Conservation (phyloP, 805 yeast species). For the Kuraishia molischiana region DNA sequence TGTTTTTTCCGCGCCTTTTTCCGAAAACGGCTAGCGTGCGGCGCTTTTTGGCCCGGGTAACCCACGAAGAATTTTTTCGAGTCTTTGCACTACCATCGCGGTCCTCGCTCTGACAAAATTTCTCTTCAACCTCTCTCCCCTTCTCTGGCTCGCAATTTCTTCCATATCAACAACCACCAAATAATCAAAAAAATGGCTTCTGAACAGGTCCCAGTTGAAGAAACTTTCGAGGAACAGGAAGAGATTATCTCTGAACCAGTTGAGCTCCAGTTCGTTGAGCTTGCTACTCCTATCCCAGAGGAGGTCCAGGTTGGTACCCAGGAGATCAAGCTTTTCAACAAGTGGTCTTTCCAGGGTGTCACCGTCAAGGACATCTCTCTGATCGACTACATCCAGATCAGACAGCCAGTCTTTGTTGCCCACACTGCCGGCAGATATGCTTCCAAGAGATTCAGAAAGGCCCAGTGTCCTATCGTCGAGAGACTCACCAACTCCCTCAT, state of each 20-base stretch:
- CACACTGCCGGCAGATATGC: slow-evolving; percentile 99
- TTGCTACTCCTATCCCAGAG: slow-evolving; percentile 95
- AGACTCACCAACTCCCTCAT: slow-evolving; percentile 98
- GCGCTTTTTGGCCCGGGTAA: too few relatives aligned
- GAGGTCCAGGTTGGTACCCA: slow-evolving; percentile 93
- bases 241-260: slow-evolving; percentile 79
- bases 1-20: too few relatives aligned
- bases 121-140: too few relatives aligned
- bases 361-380: slow-evolving; percentile 96
- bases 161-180: too few relatives aligned
- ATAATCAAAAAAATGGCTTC: slow-evolving; percentile 42
- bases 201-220: slow-evolving; percentile 47
- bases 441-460: slow-evolving; percentile 99
- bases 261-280: slow-evolving; percentile 68
- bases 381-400: slow-evolving; percentile 96
- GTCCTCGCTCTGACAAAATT: too few relatives aligned
- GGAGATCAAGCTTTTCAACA: slow-evolving; percentile 98
- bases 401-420: slow-evolving; percentile 94
- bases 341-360: slow-evolving; percentile 98
- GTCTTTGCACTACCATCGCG: too few relatives aligned
- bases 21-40: too few relatives aligned
- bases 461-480: slow-evolving; percentile 98
- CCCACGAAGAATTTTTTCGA: too few relatives aligned
- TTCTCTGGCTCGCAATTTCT: too few relatives aligned
- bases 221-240: slow-evolving; percentile 44